phyloP scores from a whole-genome alignment of 2,329 filamentous ascomycete genomes.

The Fusarium irregulare region DNA sequence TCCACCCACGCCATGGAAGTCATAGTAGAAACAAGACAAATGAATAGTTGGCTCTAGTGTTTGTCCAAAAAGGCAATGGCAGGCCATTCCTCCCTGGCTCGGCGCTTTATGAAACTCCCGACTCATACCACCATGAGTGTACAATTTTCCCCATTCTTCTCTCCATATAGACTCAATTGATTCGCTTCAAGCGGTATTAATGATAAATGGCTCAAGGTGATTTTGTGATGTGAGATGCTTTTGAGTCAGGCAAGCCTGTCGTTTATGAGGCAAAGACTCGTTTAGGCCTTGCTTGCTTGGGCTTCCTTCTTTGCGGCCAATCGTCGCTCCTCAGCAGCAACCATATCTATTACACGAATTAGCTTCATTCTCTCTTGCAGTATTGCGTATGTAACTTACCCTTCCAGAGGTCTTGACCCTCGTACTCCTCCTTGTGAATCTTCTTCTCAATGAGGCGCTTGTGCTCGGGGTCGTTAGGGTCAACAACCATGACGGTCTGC shows the following conservation, averaged over 20 bases:
- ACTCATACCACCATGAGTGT: slow-evolving; percentile 3
- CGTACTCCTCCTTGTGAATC: slow-evolving; percentile 87
- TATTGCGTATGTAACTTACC: slow-evolving; percentile 60
- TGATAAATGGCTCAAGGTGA: slow-evolving; percentile 4
- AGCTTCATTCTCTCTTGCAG: neutral
- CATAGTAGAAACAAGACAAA: slow-evolving; percentile 12
- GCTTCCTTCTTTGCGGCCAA: slow-evolving; percentile 56
- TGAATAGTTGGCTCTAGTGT: neutral
- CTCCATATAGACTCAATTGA: slow-evolving; percentile 1
- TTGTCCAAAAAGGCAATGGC: neutral
- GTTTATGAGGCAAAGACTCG: neutral
- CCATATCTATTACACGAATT: slow-evolving; percentile 71
- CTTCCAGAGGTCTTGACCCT: slow-evolving; percentile 93
- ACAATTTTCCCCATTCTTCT: slow-evolving; percentile 7
- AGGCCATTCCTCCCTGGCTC: neutral
- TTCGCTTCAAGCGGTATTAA: slow-evolving; percentile 19
- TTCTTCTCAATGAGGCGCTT: slow-evolving; percentile 87
- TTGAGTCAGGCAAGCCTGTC: neutral
- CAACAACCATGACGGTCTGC: slow-evolving; percentile 85
- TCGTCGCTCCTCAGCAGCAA: slow-evolving; percentile 79
- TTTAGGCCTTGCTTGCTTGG: slow-evolving; percentile 39
- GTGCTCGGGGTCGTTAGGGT: slow-evolving; percentile 84
- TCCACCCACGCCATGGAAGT: neutral
- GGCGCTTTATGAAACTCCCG: slow-evolving; percentile 5
- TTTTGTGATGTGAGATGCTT: neutral